These are phyloP conservation scores for Aureobasidium vineae DNA, from an alignment of 2,329 filamentous ascomycete species.

Conservation along the genomic window DNA sequence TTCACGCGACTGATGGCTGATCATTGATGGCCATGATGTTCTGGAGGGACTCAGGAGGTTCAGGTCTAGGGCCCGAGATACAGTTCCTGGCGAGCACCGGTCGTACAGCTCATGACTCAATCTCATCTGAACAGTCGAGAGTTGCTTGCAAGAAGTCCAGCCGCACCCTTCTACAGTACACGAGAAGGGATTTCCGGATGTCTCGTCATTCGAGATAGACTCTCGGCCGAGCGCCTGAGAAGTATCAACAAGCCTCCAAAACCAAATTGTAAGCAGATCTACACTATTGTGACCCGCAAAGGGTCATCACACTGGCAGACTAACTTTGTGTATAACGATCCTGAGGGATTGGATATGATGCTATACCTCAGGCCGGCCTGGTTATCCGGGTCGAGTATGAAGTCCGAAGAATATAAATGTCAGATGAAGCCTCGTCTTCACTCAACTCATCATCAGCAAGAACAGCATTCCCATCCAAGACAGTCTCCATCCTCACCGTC, in stretches of 20 bases:
- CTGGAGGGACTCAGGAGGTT: background rate
- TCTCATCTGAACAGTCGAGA: too few relatives aligned
- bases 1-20: background rate
- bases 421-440: background rate
- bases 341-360: background rate
- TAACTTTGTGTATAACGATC: background rate
- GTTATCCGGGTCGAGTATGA: too few relatives aligned
- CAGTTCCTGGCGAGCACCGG: background rate
- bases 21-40: too few relatives aligned
- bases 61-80: background rate
- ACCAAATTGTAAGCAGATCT: background rate
- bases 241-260: conserved; percentile 1
- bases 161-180: background rate
- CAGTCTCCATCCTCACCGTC: background rate
- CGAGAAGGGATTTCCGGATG: background rate
- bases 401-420: background rate
- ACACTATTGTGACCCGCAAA: background rate
- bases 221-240: background rate
- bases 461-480: background rate
- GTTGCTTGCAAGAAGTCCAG: background rate
- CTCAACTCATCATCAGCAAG: background rate
- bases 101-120: too few relatives aligned
- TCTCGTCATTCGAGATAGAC: background rate
- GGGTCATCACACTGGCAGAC: background rate
- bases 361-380: background rate